Conservation (phyloP, 176 grass and related monocot species). For the Saccharum spontaneum region DNA sequence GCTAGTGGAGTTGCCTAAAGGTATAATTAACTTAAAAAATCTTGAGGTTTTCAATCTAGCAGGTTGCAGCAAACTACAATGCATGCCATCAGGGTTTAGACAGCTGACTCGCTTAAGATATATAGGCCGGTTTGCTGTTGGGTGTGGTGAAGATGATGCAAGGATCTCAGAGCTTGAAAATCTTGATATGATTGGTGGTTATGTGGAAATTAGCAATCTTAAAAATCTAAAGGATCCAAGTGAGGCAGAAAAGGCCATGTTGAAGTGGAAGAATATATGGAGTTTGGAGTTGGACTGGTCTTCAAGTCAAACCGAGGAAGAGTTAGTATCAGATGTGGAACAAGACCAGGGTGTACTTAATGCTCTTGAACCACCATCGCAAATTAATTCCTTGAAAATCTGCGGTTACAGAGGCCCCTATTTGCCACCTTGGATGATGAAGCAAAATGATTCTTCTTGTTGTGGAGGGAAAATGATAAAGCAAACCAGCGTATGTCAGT, state of each 20-base stretch:
- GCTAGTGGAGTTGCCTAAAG: not conserved
- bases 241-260: not conserved
- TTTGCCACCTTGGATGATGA: not conserved
- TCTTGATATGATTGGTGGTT: not conserved
- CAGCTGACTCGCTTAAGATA: not conserved
- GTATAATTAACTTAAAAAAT: not conserved
- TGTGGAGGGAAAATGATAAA: too few species aligned
- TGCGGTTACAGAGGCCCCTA: not conserved
- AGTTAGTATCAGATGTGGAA: not conserved
- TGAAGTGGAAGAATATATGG: not conserved
- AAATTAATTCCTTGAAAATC: not conserved
- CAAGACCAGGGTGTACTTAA: not conserved
- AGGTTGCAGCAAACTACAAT: not conserved
- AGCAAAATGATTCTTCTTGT: not conserved
- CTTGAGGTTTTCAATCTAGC: not conserved
- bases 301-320: not conserved
- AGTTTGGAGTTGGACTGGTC: not conserved
- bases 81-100: not conserved
- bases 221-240: not conserved
- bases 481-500: fast-evolving
- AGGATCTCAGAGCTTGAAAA: not conserved
- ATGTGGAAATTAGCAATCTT: not conserved
- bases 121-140: not conserved
- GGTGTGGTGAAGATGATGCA: not conserved
- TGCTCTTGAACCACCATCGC: not conserved